Evolutionary conservation across 2,329 filamentous ascomycete genomes (phyloP).

Genomic region (Fusarium anguioides): DNA sequence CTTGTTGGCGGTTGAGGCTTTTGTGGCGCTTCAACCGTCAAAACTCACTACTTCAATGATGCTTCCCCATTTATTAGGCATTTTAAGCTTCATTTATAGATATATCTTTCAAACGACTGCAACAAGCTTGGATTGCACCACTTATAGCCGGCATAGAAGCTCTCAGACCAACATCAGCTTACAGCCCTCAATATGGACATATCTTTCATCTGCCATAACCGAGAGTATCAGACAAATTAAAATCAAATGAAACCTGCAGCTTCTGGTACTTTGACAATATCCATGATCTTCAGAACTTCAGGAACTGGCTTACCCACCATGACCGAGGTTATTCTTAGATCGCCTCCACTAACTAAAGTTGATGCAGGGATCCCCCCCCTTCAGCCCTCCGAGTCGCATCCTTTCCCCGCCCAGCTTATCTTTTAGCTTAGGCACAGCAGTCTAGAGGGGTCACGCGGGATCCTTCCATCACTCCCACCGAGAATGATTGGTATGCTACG

Average conservation of each 20-base stretch:
- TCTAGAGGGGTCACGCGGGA: slow-evolving; percentile 1
- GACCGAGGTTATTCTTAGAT: not conserved
- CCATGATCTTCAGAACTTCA: not conserved
- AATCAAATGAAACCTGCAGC: not conserved
- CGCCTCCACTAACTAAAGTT: slow-evolving; percentile 1
- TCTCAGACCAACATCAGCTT: not conserved
- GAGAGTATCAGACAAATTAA: not conserved
- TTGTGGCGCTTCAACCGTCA: slow-evolving; percentile 4
- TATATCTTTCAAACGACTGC: not conserved
- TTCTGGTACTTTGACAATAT: not conserved
- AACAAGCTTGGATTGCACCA: not conserved
- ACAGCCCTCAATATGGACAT: not conserved
- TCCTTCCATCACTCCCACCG: not conserved
- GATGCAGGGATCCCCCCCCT: slow-evolving; percentile 6
- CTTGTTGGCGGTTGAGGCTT: not conserved
- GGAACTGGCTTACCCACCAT: not conserved
- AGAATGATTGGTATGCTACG: slow-evolving; percentile 23
- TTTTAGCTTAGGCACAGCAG: too few species aligned
- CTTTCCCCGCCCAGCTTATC: slow-evolving; percentile 13
- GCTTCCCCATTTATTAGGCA: not conserved
- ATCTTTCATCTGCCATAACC: not conserved
- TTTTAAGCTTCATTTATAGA: not conserved
- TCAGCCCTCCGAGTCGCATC: not conserved
- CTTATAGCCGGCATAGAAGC: not conserved
- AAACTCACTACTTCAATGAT: not conserved